phyloP scores from a whole-genome alignment of 257 asterid species.

The Gentiana straminea region DNA sequence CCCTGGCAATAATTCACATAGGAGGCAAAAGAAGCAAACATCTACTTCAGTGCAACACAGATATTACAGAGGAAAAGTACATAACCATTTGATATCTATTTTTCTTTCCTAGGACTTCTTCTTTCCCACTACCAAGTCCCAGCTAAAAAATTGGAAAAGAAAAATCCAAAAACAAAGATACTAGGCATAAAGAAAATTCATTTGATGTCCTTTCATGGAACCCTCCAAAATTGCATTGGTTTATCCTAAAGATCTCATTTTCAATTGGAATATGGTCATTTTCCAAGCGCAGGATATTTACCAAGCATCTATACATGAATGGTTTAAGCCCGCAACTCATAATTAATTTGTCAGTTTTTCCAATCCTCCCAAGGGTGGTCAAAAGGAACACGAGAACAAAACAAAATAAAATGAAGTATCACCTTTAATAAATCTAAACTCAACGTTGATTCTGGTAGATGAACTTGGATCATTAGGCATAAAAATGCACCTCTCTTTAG shows the following conservation, averaged over 20 bases:
- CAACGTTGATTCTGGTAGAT: constrained; percentile 63
- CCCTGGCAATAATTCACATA: constrained; percentile 27
- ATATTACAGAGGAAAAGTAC: not conserved
- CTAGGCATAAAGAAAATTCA: not conserved
- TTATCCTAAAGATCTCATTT: too few species aligned
- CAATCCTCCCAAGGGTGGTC: not conserved
- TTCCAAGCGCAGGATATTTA: too few species aligned
- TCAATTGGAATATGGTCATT: too few species aligned
- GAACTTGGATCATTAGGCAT: constrained; percentile 63
- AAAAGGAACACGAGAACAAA: not conserved
- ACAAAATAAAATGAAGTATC: constrained; percentile 8
- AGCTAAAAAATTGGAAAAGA: not conserved
- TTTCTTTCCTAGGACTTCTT: too few species aligned
- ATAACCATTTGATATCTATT: not conserved
- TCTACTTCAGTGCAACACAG: constrained; percentile 6
- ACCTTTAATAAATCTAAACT: constrained; percentile 74
- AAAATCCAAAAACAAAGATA: not conserved
- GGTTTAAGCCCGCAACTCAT: not conserved
- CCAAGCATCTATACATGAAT: not conserved
- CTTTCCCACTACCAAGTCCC: not conserved
- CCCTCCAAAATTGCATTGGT: not conserved
- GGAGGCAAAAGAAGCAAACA: constrained; percentile 5
- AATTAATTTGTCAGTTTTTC: not conserved
- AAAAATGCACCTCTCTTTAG: constrained; percentile 46
- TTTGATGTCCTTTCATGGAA: not conserved